Evolutionary conservation across 805 yeast genomes (phyloP).

Genomic region (Lipomyces sp.): DNA sequence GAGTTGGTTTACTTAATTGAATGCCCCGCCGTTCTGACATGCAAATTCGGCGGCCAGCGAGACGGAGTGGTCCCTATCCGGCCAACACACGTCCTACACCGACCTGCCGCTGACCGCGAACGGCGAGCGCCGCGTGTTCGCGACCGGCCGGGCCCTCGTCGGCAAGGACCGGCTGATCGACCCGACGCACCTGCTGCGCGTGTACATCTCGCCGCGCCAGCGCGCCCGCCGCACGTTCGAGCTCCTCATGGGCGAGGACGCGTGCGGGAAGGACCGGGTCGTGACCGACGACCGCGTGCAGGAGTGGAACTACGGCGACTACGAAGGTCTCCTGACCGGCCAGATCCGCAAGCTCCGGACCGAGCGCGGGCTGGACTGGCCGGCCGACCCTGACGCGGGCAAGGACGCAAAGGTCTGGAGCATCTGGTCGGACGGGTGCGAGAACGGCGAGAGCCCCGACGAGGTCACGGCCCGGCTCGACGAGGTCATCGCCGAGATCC

Average conservation of each 20-base stretch:
- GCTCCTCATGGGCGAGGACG: slow-evolving; percentile 42
- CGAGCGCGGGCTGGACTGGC: slow-evolving; percentile 52
- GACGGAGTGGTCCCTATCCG: slow-evolving; percentile 93
- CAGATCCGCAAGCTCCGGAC: slow-evolving; percentile 63
- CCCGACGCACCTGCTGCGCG: slow-evolving; percentile 57
- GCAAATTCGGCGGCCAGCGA: slow-evolving; percentile 42
- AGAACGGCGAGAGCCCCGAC: slow-evolving; percentile 71
- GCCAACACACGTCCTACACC: slow-evolving; percentile 85
- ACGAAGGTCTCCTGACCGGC: slow-evolving; percentile 75
- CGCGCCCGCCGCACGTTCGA: slow-evolving; percentile 76
- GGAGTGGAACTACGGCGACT: slow-evolving; percentile 97
- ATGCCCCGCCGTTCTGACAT: neutral
- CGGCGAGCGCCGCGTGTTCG: slow-evolving; percentile 72
- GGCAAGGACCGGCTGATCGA: slow-evolving; percentile 58
- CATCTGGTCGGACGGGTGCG: slow-evolving; percentile 93
- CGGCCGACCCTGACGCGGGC: slow-evolving; percentile 11
- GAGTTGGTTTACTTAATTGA: neutral
- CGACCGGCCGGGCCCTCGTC: slow-evolving; percentile 69
- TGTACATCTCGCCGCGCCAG: slow-evolving; percentile 75
- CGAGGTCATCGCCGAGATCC: slow-evolving; percentile 60
- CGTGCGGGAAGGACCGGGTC: slow-evolving; percentile 37
- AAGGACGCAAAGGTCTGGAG: slow-evolving; percentile 52
- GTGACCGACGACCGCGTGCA: slow-evolving; percentile 57
- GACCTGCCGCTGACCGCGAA: slow-evolving; percentile 74
- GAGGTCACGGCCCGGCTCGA: slow-evolving; percentile 74